Conservation (phyloP, 805 yeast genomes). For the Lipomyces yamadae region DNA sequence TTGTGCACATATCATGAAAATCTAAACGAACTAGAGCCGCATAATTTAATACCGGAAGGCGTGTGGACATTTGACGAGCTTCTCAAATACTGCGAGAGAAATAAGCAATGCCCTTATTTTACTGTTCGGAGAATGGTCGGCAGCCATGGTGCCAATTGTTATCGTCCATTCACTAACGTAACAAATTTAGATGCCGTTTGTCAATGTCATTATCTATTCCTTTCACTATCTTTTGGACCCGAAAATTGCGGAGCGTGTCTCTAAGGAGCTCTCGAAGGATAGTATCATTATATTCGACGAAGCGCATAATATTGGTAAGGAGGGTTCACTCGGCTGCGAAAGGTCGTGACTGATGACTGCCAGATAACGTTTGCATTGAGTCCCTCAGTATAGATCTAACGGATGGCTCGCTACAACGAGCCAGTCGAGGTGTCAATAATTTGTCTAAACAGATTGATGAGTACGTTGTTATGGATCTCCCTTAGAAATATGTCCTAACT, state of each 20-base stretch:
- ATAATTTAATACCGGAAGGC: conserved; percentile 86
- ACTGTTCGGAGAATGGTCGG: conserved; percentile 98
- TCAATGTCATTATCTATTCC: conserved; percentile 93
- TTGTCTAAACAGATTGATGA: conserved; percentile 82
- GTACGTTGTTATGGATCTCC: conserved; percentile 1
- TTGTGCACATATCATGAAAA: conserved; percentile 92
- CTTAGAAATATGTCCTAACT: background rate
- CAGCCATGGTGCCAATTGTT: conserved; percentile 18
- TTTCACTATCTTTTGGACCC: conserved; percentile 97
- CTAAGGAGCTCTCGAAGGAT: conserved; percentile 88
- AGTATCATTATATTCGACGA: conserved; percentile 95
- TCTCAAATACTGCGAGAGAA: conserved; percentile 72
- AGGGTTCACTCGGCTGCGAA: no score
- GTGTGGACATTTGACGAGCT: conserved; percentile 92
- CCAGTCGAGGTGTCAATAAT: conserved; percentile 83
- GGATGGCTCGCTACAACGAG: conserved; percentile 83
- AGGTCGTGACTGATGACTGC: background rate
- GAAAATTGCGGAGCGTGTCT: conserved; percentile 93
- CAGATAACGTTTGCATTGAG: conserved; percentile 92
- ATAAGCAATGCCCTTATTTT: conserved; percentile 92
- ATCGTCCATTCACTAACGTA: background rate
- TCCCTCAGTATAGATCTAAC: conserved; percentile 90
- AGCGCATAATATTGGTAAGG: conserved; percentile 85
- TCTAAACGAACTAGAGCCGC: conserved; percentile 82
- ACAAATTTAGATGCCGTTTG: conserved; percentile 49